phyloP scores from a whole-genome alignment of 129 eudicot genomes.

The Deinandra increscens region DNA sequence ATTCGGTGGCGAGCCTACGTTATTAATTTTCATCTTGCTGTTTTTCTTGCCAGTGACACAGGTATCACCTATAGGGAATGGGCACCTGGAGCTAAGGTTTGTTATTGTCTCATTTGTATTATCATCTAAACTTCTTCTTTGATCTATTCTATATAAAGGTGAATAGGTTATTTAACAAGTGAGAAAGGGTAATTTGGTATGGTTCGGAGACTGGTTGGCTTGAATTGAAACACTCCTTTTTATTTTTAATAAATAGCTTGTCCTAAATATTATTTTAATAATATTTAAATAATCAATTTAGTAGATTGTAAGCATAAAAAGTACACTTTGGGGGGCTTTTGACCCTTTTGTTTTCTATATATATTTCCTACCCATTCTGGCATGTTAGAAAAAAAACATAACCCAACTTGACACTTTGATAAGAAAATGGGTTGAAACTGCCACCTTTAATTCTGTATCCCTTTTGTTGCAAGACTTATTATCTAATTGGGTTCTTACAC shows the following conservation, averaged over 20 bases:
- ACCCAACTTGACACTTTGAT: neutral
- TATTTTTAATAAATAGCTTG: neutral
- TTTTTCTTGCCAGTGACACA: constrained; percentile 56
- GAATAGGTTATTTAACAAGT: neutral
- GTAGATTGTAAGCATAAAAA: neutral
- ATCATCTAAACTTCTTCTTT: neutral
- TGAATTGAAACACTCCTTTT: neutral
- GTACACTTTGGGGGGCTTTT: neutral
- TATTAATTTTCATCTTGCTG: constrained; percentile 10
- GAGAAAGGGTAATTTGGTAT: neutral
- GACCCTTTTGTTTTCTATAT: neutral
- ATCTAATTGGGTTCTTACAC: neutral
- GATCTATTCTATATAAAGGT: neutral
- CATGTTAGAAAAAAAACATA: neutral
- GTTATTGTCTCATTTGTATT: constrained; percentile 30
- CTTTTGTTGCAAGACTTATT: neutral
- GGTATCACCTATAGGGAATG: constrained; percentile 98
- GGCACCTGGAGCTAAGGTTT: constrained; percentile 99
- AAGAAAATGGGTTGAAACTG: neutral
- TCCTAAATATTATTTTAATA: neutral
- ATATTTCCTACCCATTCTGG: neutral
- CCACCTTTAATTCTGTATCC: neutral
- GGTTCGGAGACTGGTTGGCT: neutral
- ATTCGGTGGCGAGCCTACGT: neutral
- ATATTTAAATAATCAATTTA: neutral